A percentile compares a stretch with the other conserved stretches of the same genome.
These are phyloP conservation scores for Asparagopsis taxiformis DNA, from an alignment of 31 red algal species.

Conservation along the genomic window DNA sequence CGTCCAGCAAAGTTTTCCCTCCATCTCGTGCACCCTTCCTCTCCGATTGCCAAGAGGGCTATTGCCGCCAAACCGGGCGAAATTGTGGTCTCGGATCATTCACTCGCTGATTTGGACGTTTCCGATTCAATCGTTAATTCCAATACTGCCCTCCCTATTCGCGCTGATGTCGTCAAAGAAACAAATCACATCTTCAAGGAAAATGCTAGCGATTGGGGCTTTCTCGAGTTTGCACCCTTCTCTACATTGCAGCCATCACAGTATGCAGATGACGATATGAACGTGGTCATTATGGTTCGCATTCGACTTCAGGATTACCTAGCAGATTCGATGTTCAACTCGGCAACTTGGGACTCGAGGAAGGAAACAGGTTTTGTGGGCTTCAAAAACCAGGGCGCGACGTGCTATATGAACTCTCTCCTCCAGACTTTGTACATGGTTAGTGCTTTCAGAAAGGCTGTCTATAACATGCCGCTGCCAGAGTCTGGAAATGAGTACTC, in stretches of 20 bases:
- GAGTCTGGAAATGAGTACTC: slow-evolving; percentile 57
- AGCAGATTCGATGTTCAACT: slow-evolving; percentile 23
- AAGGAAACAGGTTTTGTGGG: slow-evolving; percentile 96
- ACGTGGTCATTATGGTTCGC: slow-evolving; percentile 59
- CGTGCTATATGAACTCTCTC: slow-evolving; percentile 99
- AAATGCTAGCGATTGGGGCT: slow-evolving; percentile 96
- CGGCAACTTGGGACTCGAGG: slow-evolving; percentile 67
- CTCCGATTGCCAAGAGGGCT: slow-evolving; percentile 40
- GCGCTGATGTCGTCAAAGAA: slow-evolving; percentile 49
- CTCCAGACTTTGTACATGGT: slow-evolving; percentile 95
- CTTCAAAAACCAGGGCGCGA: slow-evolving; percentile 98
- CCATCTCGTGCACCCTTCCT: slow-evolving; percentile 38
- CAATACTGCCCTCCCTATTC: background rate
- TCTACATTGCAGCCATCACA: slow-evolving; percentile 37
- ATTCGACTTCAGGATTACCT: slow-evolving; percentile 62
- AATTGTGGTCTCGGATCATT: background rate
- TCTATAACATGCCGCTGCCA: slow-evolving; percentile 87
- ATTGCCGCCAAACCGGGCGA: slow-evolving; percentile 14
- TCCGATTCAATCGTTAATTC: background rate
- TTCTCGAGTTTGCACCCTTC: slow-evolving; percentile 89
- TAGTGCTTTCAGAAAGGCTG: slow-evolving; percentile 89
- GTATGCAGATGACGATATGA: slow-evolving; percentile 47
- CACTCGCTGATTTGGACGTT: background rate
- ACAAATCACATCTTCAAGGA: slow-evolving; percentile 80
- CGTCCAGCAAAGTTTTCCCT: slow-evolving; percentile 55